phyloP scores from a whole-genome alignment of 129 eudicot genomes.

The Helianthus tuberosus region DNA sequence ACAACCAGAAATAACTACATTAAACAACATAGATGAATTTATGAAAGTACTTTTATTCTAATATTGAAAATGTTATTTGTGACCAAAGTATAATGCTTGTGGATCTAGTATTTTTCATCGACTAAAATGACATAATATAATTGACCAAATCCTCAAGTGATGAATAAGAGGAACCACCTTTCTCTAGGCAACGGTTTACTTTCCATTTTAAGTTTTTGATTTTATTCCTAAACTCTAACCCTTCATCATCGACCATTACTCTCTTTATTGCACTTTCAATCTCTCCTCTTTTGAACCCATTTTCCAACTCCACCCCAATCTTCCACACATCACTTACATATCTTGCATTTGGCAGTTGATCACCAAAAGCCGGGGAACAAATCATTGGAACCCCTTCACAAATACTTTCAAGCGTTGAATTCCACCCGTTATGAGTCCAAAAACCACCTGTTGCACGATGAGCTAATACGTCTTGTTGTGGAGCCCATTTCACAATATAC shows the following conservation, averaged over 20 bases:
- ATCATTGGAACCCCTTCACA: slow-evolving; percentile 2
- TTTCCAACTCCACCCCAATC: neutral
- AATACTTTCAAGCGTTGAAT: neutral
- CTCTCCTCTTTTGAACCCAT: neutral
- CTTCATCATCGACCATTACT: neutral
- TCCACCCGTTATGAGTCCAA: neutral
- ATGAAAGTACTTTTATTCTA: no score
- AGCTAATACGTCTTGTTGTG: neutral
- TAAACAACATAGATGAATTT: no score
- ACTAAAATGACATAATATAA: neutral
- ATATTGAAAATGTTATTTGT: no score
- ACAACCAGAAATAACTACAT: no score
- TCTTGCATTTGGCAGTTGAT: neutral
- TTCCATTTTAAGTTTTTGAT: neutral
- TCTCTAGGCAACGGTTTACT: neutral
- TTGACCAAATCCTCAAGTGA: neutral
- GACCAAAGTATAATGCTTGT: no score
- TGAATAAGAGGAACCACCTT: neutral
- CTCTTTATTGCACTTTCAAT: neutral
- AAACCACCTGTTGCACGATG: neutral
- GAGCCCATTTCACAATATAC: neutral
- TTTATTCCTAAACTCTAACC: neutral
- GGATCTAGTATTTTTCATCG: no score
- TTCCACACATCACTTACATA: neutral
- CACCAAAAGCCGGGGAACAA: neutral